Evolutionary conservation across 2,329 filamentous ascomycete species (phyloP).

Genomic region (Neopestalotiopsis sp.): DNA sequence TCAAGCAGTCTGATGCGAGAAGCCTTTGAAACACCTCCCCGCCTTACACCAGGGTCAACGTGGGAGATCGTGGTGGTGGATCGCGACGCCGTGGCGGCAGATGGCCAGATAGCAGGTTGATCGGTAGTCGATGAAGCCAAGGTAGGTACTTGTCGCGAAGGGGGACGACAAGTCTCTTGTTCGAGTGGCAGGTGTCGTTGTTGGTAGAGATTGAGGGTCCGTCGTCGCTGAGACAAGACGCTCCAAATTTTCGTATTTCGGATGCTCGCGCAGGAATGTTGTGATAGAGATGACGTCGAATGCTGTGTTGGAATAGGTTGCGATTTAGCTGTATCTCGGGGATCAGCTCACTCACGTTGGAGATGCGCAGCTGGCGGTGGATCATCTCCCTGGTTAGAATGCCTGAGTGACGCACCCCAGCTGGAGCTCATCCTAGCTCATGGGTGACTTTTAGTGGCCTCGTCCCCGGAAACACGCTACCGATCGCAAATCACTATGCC

Average conservation of each 20-base stretch:
- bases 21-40: constrained; percentile 26
- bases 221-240: neutral
- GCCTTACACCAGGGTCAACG: constrained; percentile 25
- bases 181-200: neutral
- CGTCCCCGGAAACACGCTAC: neutral
- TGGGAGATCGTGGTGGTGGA: constrained; percentile 14
- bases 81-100: neutral
- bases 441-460: neutral
- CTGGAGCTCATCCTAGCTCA: constrained; percentile 7
- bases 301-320: constrained; percentile 9
- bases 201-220: neutral
- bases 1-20: constrained; percentile 56
- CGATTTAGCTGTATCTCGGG: constrained; percentile 7
- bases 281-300: neutral
- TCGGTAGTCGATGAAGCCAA: neutral
- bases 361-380: constrained; percentile 4
- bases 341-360: constrained; percentile 4
- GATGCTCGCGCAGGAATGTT: neutral
- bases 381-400: neutral
- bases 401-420: constrained; percentile 12
- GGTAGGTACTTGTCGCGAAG: constrained; percentile 9
- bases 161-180: neutral
- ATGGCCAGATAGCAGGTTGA: neutral
- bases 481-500: neutral
- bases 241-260: neutral